Conservation (phyloP, 192 early-diverging fungal genomes). For the Rhizoclosmatium sp. region DNA sequence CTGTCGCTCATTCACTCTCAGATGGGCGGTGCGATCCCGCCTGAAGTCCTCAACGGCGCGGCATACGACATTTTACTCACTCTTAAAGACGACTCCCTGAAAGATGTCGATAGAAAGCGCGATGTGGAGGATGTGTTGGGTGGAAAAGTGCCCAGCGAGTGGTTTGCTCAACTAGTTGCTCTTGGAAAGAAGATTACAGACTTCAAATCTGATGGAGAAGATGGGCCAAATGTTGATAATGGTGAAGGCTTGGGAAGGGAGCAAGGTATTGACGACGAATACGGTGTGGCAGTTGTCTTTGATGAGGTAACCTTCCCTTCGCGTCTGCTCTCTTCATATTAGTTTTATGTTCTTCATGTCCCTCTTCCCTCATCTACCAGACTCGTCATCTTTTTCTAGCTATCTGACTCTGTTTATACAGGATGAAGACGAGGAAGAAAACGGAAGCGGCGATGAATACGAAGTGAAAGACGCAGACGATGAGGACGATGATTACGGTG, state of each 20-base stretch:
- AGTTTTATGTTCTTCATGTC: background rate
- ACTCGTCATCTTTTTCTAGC: slow-evolving; percentile 30
- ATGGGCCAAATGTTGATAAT: slow-evolving; percentile 53
- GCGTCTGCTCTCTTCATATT: slow-evolving; percentile 1
- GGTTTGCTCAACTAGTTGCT: slow-evolving; percentile 89
- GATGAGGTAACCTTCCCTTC: slow-evolving; percentile 84
- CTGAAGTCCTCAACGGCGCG: slow-evolving; percentile 89
- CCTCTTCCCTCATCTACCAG: background rate
- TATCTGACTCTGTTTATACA: slow-evolving; percentile 55
- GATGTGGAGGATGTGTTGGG: slow-evolving; percentile 82
- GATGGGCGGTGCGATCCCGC: slow-evolving; percentile 82
- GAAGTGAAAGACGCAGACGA: slow-evolving; percentile 37
- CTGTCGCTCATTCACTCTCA: slow-evolving; percentile 81
- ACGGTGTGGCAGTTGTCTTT: slow-evolving; percentile 95
- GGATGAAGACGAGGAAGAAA: slow-evolving; percentile 74
- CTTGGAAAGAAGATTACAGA: slow-evolving; percentile 96
- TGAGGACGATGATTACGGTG: slow-evolving; percentile 33
- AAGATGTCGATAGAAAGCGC: slow-evolving; percentile 90
- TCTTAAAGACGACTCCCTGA: slow-evolving; percentile 83
- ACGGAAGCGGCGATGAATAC: slow-evolving; percentile 58
- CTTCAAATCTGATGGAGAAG: slow-evolving; percentile 71
- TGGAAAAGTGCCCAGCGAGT: slow-evolving; percentile 69
- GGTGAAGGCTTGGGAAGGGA: slow-evolving; percentile 9
- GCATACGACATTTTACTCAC: slow-evolving; percentile 84
- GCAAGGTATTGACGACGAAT: slow-evolving; percentile 75